Evolutionary conservation across 2,329 filamentous ascomycete species (phyloP).

Genomic region (Sporothrix brasiliensis): DNA sequence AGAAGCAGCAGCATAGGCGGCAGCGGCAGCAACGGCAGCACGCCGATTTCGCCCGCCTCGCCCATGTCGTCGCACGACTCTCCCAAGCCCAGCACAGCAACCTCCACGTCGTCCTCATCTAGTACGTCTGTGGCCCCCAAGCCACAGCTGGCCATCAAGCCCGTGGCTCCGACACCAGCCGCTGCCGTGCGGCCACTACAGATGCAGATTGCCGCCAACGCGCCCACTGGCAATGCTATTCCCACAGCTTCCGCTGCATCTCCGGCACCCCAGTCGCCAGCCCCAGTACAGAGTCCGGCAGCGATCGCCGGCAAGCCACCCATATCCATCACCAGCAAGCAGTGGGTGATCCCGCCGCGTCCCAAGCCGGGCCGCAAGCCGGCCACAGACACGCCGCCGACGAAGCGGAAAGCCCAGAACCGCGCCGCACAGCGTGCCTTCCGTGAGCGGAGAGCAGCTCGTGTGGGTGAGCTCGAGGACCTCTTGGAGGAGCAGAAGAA

Average conservation of each 20-base stretch:
- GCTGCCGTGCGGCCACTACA: conserved; percentile 39
- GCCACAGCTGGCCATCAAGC: conserved; percentile 36
- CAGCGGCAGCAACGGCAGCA: conserved; percentile 31
- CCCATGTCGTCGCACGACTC: conserved; percentile 33
- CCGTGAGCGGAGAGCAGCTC: conserved; percentile 80
- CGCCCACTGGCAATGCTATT: conserved; percentile 47
- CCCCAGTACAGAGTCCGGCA: conserved; percentile 37
- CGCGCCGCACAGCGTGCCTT: conserved; percentile 89
- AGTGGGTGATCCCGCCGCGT: conserved; percentile 83
- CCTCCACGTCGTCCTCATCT: conserved; percentile 36
- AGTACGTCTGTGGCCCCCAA: conserved; percentile 30
- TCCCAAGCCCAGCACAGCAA: conserved; percentile 29
- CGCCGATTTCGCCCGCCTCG: conserved; percentile 33
- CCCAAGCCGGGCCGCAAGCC: conserved; percentile 93
- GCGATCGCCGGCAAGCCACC: conserved; percentile 45
- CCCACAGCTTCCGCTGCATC: conserved; percentile 54
- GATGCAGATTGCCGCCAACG: conserved; percentile 37
- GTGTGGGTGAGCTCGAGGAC: conserved; percentile 75
- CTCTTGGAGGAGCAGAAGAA: conserved; percentile 65
- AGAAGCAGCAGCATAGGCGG: conserved; percentile 14
- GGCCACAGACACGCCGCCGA: conserved; percentile 86
- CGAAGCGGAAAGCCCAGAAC: conserved; percentile 93
- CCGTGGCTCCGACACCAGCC: conserved; percentile 26
- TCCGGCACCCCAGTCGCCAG: conserved; percentile 47
- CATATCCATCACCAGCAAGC: conserved; percentile 71